Base-by-base conservation (phyloP, 495 filamentous ascomycete species). In the Podospora pseudocomata region DNA sequence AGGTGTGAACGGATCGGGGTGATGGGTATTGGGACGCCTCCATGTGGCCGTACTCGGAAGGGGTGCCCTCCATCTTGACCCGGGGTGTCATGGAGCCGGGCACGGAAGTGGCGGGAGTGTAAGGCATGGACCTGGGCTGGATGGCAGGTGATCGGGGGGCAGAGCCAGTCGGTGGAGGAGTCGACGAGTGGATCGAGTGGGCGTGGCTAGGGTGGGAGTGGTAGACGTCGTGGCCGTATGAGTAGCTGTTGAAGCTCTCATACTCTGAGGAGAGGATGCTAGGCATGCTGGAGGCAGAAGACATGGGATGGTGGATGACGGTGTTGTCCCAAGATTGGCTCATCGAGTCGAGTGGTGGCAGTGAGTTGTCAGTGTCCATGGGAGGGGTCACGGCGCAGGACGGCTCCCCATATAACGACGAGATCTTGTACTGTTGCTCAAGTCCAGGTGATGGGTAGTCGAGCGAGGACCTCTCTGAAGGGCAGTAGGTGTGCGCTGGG, bases 201-300 rank as follows among this genome's bases (percentile, higher is more conserved):
- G 79, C 72, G 63, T 85, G 82, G 63, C 76, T 74, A 44, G 81
- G 78, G 61, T 84, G 82, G 18, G 80, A 65, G 28, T 80, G 72
- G 71, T 85, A 85, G 65, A 81, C 71, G 63, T 85, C 83, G 72
- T 85, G 83, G 68, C 73, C 77, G 61, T 84, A 86, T 6, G 76
- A 65, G 70, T 83, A 84, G 63, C 76, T 78, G 58, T 79, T 78
- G 69, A 86, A 87, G 26, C 82, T 72, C 66, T 84, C 83, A 73
- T 86, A 87, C 32, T 85, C 85, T 58, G 79, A 75, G 27, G 82
- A 79, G 61, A 86, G 76, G 61, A 86, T 81, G 67, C 80, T 82
- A 65, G 83, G 81, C 72, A 80, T 76, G 61, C 75, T 72, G 57
- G 77, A 71, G 32, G 79, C 76, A 0, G 80, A 76, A 57, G 81